Conservation (phyloP, 225 moss, liverwort and hornwort genomes). For the Climacium dendroides region DNA sequence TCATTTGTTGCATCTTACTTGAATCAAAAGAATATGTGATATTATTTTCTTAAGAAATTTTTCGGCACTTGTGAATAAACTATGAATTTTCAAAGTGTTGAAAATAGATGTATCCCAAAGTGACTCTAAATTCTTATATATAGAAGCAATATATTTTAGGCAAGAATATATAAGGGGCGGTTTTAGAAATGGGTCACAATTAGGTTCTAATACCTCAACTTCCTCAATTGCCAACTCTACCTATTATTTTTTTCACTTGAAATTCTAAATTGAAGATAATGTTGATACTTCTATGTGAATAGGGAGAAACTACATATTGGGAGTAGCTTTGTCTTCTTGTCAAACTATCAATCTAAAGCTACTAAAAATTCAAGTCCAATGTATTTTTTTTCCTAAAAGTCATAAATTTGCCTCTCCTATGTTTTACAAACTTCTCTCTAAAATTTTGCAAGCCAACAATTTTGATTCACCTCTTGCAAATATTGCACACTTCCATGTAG, state of each 20-base stretch:
- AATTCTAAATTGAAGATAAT: background rate
- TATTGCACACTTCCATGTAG: background rate
- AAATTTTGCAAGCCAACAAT: fast-evolving
- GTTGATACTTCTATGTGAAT: background rate
- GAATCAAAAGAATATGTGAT: background rate
- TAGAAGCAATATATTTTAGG: background rate
- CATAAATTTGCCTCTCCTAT: fast-evolving
- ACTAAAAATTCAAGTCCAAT: background rate
- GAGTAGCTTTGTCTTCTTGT: background rate
- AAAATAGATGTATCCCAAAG: background rate
- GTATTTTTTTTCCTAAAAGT: no score
- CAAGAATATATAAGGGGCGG: fast-evolving
- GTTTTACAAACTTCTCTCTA: fast-evolving
- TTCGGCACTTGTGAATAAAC: background rate
- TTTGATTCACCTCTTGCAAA: background rate
- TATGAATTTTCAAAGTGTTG: background rate
- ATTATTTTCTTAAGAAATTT: background rate
- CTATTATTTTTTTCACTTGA: background rate
- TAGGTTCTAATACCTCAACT: background rate
- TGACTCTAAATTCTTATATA: fast-evolving
- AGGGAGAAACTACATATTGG: background rate
- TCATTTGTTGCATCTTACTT: background rate
- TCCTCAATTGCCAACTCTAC: fast-evolving
- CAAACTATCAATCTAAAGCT: background rate
- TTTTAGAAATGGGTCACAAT: background rate